A percentile compares a stretch with the other conserved stretches of the same genome.
These are phyloP conservation scores for Cyclotella sp. DNA, from an alignment of 108 stramenopile species.

Conservation along the genomic window DNA sequence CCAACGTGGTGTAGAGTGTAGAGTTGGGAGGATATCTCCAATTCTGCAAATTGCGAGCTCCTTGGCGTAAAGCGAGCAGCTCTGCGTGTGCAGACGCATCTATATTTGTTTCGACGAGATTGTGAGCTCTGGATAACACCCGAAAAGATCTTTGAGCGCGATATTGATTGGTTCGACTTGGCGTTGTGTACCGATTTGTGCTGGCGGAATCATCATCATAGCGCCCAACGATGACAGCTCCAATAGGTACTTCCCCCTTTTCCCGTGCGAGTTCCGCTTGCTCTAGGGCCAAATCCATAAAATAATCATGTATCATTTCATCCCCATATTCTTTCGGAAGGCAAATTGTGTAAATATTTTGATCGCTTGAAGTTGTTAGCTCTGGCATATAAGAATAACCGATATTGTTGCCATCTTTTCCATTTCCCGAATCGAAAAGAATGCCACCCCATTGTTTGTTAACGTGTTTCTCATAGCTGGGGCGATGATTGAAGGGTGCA, in stretches of 20 bases:
- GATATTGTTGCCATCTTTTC: too few species aligned
- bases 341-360: not conserved
- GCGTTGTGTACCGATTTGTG: not conserved
- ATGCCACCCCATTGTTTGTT: too few species aligned
- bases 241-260: slow-evolving; percentile 83
- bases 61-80: slow-evolving; percentile 69
- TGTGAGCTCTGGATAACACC: slow-evolving; percentile 74
- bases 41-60: slow-evolving; percentile 60
- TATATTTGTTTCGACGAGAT: slow-evolving; percentile 71
- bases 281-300: slow-evolving; percentile 74
- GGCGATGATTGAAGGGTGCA: too few species aligned
- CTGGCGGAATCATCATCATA: slow-evolving; percentile 2
- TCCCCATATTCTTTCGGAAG: slow-evolving; percentile 15
- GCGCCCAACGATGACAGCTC: slow-evolving; percentile 71
- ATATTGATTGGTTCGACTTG: slow-evolving; percentile 5
- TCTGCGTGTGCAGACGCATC: slow-evolving; percentile 94
- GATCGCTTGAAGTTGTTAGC: too few species aligned
- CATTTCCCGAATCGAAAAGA: too few species aligned
- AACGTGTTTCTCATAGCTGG: too few species aligned
- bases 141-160: slow-evolving; percentile 26
- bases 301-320: slow-evolving; percentile 52
- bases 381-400: too few species aligned
- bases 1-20: slow-evolving; percentile 86
- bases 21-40: slow-evolving; percentile 79
- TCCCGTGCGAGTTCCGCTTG: slow-evolving; percentile 63